Conservation (phyloP, 768 basidiomycete species). For the Auricularia sp. region DNA sequence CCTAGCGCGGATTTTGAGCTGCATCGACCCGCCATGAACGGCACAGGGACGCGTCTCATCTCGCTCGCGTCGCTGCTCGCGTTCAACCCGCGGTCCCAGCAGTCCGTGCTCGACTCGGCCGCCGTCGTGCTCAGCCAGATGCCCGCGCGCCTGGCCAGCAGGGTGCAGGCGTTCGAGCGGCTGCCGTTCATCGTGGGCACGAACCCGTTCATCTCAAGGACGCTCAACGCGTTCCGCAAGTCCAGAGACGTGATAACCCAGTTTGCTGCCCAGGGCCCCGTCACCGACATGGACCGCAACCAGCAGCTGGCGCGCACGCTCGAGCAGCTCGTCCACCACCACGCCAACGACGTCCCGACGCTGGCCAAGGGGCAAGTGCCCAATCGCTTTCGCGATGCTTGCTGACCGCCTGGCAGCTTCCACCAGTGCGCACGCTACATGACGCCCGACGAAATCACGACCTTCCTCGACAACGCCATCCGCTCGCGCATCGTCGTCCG, state of each 20-base stretch:
- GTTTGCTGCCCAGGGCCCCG: conserved; percentile 35
- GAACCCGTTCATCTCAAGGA: conserved; percentile 74
- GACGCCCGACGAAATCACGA: conserved; percentile 66
- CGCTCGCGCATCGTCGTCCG: conserved; percentile 81
- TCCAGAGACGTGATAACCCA: conserved; percentile 63
- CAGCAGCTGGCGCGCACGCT: conserved; percentile 55
- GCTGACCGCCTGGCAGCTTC: conserved; percentile 40
- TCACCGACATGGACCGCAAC: conserved; percentile 63
- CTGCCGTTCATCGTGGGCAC: conserved; percentile 85
- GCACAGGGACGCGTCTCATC: neutral
- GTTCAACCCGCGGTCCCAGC: conserved; percentile 15
- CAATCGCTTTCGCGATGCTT: neutral
- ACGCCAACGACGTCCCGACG: conserved; percentile 82
- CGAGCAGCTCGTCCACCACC: conserved; percentile 60
- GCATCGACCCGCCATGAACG: no score
- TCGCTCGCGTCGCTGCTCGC: neutral
- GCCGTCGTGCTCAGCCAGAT: conserved; percentile 66
- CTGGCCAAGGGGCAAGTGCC: conserved; percentile 75
- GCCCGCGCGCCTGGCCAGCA: conserved; percentile 63
- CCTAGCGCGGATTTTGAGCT: no score
- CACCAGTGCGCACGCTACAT: conserved; percentile 81
- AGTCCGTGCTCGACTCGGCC: conserved; percentile 68
- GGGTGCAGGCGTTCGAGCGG: conserved; percentile 62
- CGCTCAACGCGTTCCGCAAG: conserved; percentile 54
- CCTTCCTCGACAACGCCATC: conserved; percentile 76